Conservation (phyloP, 1,139 yeast genomes). For the Geotrichum europaeum region DNA sequence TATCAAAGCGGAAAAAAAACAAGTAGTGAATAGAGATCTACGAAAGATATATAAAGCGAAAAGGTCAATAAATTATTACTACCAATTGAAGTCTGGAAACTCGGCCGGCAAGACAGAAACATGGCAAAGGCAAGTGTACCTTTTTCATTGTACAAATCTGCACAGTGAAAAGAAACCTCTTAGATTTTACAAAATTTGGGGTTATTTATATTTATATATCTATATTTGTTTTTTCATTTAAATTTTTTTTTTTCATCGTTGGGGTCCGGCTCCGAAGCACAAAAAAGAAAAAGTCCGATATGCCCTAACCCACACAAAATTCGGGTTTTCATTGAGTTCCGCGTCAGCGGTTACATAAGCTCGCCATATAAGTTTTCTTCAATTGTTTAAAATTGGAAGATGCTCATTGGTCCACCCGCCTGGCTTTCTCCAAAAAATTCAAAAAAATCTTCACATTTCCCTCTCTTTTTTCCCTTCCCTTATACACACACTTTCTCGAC, state of each 20-base stretch:
- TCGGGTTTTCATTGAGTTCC: not conserved
- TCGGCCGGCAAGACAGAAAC: not conserved
- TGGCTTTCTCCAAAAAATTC: not conserved
- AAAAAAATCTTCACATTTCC: not conserved
- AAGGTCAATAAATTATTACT: not conserved
- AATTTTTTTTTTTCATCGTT: not conserved
- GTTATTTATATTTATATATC: not conserved
- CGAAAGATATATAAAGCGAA: not conserved
- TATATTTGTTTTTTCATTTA: no score
- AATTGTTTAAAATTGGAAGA: not conserved
- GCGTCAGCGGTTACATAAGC: not conserved
- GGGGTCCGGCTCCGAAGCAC: not conserved
- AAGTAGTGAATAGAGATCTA: not conserved
- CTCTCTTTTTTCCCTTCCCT: not conserved
- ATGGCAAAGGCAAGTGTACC: not conserved
- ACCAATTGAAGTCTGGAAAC: not conserved
- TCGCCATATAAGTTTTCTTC: not conserved
- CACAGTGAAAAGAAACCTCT: no score
- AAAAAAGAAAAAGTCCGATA: not conserved
- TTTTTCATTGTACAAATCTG: not conserved
- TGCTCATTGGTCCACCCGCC: slow-evolving; percentile 5
- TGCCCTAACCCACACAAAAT: not conserved
- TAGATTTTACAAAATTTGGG: not conserved
- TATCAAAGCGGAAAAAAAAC: not conserved
- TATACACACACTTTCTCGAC: not conserved